These are phyloP conservation scores for Sporobolomyces roseus DNA, from an alignment of 768 basidiomycete species.

Conservation along the genomic window DNA sequence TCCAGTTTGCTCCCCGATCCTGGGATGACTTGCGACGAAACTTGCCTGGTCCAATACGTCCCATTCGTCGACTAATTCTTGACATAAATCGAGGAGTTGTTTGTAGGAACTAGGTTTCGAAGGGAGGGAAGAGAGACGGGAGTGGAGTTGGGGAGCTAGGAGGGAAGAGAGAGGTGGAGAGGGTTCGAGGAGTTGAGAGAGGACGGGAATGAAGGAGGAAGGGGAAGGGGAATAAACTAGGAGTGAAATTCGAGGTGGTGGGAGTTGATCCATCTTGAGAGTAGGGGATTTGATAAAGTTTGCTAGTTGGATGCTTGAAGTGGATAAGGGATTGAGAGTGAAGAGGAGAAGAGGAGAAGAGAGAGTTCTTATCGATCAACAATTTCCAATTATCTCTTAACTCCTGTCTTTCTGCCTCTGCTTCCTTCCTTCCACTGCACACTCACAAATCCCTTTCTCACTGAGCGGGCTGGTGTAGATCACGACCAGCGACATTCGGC, in stretches of 20 bases:
- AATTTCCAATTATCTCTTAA: no score
- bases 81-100: slow-evolving; percentile 44
- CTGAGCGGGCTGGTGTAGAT: no score
- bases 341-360: no score
- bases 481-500: no score
- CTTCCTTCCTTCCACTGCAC: no score
- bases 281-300: no score
- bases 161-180: slow-evolving; percentile 45
- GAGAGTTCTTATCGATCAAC: no score
- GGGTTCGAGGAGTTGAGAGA: slow-evolving; percentile 49
- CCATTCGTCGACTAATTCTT: slow-evolving; percentile 42
- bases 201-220: slow-evolving; percentile 25
- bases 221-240: slow-evolving; percentile 33
- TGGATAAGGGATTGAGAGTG: no score
- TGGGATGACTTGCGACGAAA: slow-evolving; percentile 51
- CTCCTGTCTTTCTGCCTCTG: no score
- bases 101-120: slow-evolving; percentile 31
- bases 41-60: slow-evolving; percentile 45
- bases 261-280: slow-evolving; percentile 26
- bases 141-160: slow-evolving; percentile 47
- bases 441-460: no score
- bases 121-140: slow-evolving; percentile 21
- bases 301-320: no score
- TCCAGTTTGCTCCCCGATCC: slow-evolving; percentile 49
- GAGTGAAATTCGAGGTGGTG: slow-evolving; percentile 34